Conservation (phyloP, 768 basidiomycete species). For the Russula earlei region DNA sequence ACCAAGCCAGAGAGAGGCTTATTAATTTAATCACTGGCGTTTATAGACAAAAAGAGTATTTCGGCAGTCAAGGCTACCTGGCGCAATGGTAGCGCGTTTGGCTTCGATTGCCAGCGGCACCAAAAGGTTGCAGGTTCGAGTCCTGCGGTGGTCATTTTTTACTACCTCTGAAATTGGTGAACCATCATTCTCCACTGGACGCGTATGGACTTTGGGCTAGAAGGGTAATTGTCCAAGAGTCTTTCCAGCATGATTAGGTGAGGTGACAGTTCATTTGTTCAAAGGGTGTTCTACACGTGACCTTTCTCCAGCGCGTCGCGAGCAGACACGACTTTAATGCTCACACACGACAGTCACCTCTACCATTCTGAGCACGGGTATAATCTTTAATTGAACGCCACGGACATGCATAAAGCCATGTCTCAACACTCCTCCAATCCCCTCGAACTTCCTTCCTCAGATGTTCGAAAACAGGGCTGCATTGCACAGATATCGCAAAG, state of each 20-base stretch:
- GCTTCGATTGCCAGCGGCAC: constrained; percentile 74
- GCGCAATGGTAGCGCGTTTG: constrained; percentile 96
- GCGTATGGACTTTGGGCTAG: too few relatives aligned
- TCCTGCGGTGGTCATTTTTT: constrained; percentile 59
- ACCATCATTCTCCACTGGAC: not conserved
- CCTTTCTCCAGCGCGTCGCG: not conserved
- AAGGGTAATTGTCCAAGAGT: too few relatives aligned
- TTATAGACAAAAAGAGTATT: not conserved
- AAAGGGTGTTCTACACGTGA: too few relatives aligned
- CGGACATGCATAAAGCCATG: constrained; percentile 35
- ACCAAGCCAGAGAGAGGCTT: not conserved
- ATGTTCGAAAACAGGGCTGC: constrained; percentile 42
- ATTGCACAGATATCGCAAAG: constrained; percentile 31
- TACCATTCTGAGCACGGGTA: not conserved
- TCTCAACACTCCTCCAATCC: constrained; percentile 72
- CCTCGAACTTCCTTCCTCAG: constrained; percentile 56
- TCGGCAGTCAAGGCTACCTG: constrained; percentile 34
- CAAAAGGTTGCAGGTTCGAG: constrained; percentile 97
- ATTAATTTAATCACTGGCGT: not conserved
- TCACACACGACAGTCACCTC: not conserved
- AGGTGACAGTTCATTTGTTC: too few relatives aligned
- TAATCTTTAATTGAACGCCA: constrained; percentile 17
- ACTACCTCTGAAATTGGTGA: too few relatives aligned
- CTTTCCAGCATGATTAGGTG: too few relatives aligned
- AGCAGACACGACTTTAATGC: too few relatives aligned